A percentile compares a stretch with the other conserved stretches of the same genome.
These are phyloP conservation scores for Rhodotorula mucilaginosa DNA, from an alignment of 1,284 basidiomycete genomes.

Conservation along the genomic window DNA sequence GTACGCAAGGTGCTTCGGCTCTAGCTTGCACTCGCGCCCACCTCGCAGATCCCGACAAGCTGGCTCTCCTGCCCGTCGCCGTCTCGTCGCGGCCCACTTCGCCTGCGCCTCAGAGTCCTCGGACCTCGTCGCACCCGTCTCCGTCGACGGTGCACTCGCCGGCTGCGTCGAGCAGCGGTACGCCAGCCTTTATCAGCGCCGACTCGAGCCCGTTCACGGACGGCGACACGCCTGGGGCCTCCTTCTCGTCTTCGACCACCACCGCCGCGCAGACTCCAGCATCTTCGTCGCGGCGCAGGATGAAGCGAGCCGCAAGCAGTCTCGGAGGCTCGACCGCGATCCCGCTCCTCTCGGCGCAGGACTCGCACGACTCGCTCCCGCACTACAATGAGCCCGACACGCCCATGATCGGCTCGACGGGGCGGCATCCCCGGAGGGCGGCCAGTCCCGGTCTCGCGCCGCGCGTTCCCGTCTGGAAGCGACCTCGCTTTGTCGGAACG, in stretches of 20 bases:
- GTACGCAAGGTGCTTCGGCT: neutral
- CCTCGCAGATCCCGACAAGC: neutral
- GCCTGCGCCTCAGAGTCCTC: neutral
- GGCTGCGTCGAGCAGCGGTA: too few relatives aligned
- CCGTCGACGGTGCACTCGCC: too few relatives aligned
- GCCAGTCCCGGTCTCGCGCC: neutral
- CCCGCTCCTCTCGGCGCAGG: neutral
- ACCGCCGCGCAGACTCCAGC: neutral
- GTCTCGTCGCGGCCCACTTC: constrained; percentile 1
- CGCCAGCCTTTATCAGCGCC: too few relatives aligned
- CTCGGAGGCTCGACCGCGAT: neutral
- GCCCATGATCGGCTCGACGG: constrained; percentile 22
- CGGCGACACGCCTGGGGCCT: neutral
- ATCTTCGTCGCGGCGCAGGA: neutral
- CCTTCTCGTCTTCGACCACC: neutral
- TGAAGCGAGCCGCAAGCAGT: neutral
- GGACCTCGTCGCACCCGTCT: too few relatives aligned
- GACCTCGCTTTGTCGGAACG: constrained; percentile 22
- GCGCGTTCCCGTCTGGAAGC: constrained; percentile 11
- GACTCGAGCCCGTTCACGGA: too few relatives aligned
- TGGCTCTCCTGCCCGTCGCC: constrained; percentile 3
- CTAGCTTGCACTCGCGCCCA: neutral
- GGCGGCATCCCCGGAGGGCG: constrained; percentile 16
- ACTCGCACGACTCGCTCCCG: constrained; percentile 21
- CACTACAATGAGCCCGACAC: constrained; percentile 31